Evolutionary conservation across 2,329 filamentous ascomycete genomes (phyloP).

Genomic region (Simplicillium sp.): DNA sequence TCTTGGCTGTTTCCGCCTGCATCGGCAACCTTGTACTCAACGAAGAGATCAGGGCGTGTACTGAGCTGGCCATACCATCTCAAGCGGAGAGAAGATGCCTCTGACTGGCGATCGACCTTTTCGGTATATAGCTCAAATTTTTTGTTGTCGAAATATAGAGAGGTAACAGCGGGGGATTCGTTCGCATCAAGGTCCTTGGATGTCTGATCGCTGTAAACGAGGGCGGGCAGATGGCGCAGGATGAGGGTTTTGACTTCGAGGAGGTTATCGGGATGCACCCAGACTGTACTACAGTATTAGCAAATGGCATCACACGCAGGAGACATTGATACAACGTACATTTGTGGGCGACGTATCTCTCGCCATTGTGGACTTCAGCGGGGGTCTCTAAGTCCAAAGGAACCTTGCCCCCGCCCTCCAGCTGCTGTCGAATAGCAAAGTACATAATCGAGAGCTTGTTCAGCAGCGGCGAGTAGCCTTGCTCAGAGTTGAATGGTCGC

Average conservation of each 20-base stretch:
- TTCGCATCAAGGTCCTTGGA: conserved; percentile 73
- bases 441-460: conserved; percentile 94
- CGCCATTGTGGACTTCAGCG: conserved; percentile 51
- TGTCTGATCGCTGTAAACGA: conserved; percentile 85
- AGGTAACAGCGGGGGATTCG: conserved; percentile 85
- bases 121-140: conserved; percentile 78
- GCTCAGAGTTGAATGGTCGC: conserved; percentile 86
- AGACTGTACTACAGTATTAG: conserved; percentile 44
- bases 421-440: conserved; percentile 79
- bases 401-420: conserved; percentile 47
- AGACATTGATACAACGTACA: conserved; percentile 42
- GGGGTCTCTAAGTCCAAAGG: conserved; percentile 40
- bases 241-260: conserved; percentile 96
- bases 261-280: conserved; percentile 92
- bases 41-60: conserved; percentile 66
- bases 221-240: conserved; percentile 76
- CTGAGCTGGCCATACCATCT: conserved; percentile 86
- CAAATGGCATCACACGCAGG: too few relatives aligned
- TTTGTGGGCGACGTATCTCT: conserved; percentile 78
- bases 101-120: conserved; percentile 68
- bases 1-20: conserved; percentile 71
- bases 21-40: conserved; percentile 84
- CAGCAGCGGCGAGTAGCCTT: conserved; percentile 77
- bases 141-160: conserved; percentile 87
- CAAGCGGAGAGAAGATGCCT: conserved; percentile 75